Conservation (phyloP, 176 grass and related monocot species). For the Zoysia pacifica region DNA sequence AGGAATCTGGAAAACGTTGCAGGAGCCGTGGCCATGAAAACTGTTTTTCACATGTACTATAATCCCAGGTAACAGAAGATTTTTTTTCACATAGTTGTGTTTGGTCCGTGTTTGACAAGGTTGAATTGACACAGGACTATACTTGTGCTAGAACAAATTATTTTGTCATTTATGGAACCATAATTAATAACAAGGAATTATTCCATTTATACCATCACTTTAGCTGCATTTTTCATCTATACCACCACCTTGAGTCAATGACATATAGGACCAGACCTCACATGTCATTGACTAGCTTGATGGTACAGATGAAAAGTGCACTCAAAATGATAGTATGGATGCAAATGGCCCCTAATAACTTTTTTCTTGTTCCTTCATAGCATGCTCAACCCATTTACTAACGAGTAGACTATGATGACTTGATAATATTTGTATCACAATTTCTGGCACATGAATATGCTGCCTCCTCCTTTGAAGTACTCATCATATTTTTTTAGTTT, state of each 20-base stretch:
- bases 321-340: no score
- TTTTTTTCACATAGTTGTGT: no score
- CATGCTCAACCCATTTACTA: not conserved
- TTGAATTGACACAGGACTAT: not conserved
- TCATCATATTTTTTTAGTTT: no score
- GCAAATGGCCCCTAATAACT: no score
- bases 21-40: conserved; percentile 60
- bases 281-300: no score
- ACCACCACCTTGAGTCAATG: no score
- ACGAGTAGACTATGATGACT: not conserved
- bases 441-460: conserved; percentile 1
- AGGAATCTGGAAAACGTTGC: conserved; percentile 45
- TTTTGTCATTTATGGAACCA: not conserved
- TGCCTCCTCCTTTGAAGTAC: conserved; percentile 17
- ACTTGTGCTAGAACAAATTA: conserved; percentile 26
- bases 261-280: no score
- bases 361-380: not conserved
- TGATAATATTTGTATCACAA: not conserved
- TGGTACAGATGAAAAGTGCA: no score
- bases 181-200: not conserved
- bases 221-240: no score
- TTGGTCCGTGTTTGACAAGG: conserved; percentile 3
- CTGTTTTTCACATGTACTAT: conserved; percentile 76
- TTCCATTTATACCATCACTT: no score
- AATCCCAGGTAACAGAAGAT: conserved; percentile 64